A percentile compares a stretch with the other conserved stretches of the same genome.
Conservation (phyloP, 2,329 filamentous ascomycete species). For the Ophiostoma ulmi region DNA sequence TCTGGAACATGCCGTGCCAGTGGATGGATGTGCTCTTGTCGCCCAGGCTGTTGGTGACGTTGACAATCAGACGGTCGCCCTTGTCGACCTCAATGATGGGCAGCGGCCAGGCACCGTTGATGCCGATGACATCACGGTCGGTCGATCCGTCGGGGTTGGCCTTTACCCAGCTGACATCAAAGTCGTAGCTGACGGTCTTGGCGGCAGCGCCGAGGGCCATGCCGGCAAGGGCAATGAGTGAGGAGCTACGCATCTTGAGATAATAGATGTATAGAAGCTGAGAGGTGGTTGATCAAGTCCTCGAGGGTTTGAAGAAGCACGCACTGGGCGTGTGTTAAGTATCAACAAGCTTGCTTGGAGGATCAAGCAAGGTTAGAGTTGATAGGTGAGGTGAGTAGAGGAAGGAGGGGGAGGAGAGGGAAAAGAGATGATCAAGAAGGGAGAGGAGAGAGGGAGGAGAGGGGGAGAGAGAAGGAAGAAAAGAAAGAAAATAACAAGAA, state of each 20-base stretch:
- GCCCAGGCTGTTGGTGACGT: conserved; percentile 54
- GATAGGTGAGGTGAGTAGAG: not conserved
- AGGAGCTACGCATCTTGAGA: conserved; percentile 22
- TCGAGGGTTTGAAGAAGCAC: not conserved
- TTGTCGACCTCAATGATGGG: conserved; percentile 59
- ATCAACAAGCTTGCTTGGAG: conserved; percentile 16
- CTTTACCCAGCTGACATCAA: conserved; percentile 65
- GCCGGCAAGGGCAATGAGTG: conserved; percentile 20
- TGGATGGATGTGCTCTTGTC: conserved; percentile 60
- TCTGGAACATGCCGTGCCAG: conserved; percentile 69
- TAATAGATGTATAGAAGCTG: not conserved
- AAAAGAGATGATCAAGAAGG: not conserved
- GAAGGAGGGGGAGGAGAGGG: not conserved
- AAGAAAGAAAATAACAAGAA: not conserved
- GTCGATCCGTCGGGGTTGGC: conserved; percentile 66
- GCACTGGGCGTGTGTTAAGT: conserved; percentile 16
- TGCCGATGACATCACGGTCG: conserved; percentile 64
- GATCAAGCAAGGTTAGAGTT: conserved; percentile 7
- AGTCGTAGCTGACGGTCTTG: conserved; percentile 54
- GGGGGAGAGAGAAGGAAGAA: not conserved
- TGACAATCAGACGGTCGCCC: conserved; percentile 58
- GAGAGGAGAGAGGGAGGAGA: not conserved
- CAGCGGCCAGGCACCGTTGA: conserved; percentile 72
- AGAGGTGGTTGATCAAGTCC: conserved; percentile 8
- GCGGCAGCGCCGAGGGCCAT: conserved; percentile 32